Evolutionary conservation across 179 eudicot species (phyloP).

Genomic region (Silene vulgaris): DNA sequence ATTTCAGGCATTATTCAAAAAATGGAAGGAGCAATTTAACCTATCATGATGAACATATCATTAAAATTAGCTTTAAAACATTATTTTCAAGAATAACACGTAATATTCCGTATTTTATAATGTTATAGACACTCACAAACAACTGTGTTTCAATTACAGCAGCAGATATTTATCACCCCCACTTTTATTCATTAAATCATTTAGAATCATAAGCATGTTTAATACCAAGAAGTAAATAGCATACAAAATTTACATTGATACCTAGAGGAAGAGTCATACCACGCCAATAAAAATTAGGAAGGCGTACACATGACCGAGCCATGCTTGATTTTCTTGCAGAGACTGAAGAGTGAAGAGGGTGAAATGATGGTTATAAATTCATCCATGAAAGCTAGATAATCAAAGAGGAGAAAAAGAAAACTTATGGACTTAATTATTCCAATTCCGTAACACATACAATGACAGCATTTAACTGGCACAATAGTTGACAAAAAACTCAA

Average conservation of each 20-base stretch:
- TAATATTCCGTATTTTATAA: background rate
- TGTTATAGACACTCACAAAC: background rate
- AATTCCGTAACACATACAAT: background rate
- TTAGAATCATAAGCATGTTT: background rate
- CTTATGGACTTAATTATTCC: background rate
- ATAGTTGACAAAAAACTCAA: background rate
- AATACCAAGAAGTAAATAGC: background rate
- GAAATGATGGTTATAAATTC: slow-evolving; percentile 3
- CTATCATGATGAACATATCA: background rate
- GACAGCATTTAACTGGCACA: background rate
- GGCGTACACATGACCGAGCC: slow-evolving; percentile 60
- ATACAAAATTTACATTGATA: background rate
- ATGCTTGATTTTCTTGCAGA: slow-evolving; percentile 54
- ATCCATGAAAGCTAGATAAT: background rate
- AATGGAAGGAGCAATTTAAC: background rate
- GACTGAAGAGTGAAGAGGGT: slow-evolving; percentile 35
- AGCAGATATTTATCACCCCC: background rate
- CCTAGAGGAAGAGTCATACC: slow-evolving; percentile 39
- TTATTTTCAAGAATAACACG: background rate
- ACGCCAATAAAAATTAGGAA: slow-evolving; percentile 56
- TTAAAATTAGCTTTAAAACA: background rate
- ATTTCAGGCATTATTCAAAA: slow-evolving; percentile 1
- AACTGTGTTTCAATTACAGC: background rate
- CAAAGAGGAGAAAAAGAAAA: background rate
- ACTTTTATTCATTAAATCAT: background rate